Evolutionary conservation across 805 yeast genomes (phyloP).

Genomic region (Candida germanica): DNA sequence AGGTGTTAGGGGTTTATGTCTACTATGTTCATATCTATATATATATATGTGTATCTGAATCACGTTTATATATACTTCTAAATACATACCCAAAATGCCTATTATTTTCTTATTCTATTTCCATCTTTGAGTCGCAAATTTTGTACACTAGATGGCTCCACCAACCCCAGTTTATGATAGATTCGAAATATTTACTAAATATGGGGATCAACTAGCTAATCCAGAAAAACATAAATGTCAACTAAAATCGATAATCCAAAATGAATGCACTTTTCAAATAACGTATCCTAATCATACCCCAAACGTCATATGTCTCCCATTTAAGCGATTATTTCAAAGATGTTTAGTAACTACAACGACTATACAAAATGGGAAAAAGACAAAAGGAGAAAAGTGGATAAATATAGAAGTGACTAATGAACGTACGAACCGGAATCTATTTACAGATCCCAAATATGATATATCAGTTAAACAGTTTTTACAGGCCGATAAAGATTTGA

Average conservation of each 20-base stretch:
- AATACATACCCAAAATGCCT: no score
- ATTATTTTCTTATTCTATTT: background rate
- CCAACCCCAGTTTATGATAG: constrained; percentile 39
- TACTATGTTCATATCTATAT: no score
- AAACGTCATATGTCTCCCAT: constrained; percentile 42
- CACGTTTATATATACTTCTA: no score
- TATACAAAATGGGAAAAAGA: constrained; percentile 26
- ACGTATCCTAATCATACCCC: constrained; percentile 23
- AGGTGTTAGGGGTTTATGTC: constrained; percentile 49
- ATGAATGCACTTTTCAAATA: constrained; percentile 41
- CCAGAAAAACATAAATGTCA: constrained; percentile 34
- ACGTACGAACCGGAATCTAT: constrained; percentile 27
- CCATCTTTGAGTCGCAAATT: background rate
- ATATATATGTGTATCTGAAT: no score
- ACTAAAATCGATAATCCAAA: constrained; percentile 34
- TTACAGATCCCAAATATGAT: constrained; percentile 21
- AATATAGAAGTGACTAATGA: constrained; percentile 38
- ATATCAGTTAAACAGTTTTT: constrained; percentile 31
- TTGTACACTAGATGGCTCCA: no score
- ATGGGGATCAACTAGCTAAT: constrained; percentile 23
- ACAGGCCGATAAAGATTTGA: constrained; percentile 37
- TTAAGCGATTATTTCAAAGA: constrained; percentile 39
- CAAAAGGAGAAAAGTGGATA: constrained; percentile 26
- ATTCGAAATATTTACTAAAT: constrained; percentile 25
- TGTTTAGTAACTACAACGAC: constrained; percentile 27